A percentile compares a stretch with the other conserved stretches of the same genome.
Evolutionary conservation across 2,329 filamentous ascomycete species (phyloP).

Genomic region (Didymella segeticola): DNA sequence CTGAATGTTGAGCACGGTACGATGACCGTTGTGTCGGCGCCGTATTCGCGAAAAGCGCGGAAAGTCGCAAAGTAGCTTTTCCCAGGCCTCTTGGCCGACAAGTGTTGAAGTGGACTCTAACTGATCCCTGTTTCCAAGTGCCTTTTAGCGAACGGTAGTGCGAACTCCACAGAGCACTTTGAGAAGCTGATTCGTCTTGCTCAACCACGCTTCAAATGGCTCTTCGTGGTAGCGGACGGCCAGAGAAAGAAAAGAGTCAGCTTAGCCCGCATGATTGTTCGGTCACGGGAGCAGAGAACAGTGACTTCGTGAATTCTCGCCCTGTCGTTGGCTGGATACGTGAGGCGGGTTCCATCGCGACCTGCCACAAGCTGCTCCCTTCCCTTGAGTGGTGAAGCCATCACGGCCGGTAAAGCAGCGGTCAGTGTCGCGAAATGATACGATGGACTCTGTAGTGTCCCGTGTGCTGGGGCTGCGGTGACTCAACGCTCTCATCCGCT

Average conservation of each 20-base stretch:
- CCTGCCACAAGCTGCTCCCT: constrained; percentile 21
- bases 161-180: constrained; percentile 29
- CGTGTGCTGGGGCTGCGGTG: constrained; percentile 24
- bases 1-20: constrained; percentile 29
- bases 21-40: constrained; percentile 23
- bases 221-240: constrained; percentile 34
- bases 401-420: constrained; percentile 36
- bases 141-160: constrained; percentile 27
- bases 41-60: constrained; percentile 24
- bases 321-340: constrained; percentile 37
- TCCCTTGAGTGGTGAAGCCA: constrained; percentile 22
- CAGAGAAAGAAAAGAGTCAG: constrained; percentile 24
- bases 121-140: constrained; percentile 35
- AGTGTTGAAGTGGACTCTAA: constrained; percentile 24
- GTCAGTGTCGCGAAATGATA: constrained; percentile 23
- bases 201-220: constrained; percentile 25
- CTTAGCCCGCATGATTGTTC: constrained; percentile 36
- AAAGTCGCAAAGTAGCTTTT: constrained; percentile 18
- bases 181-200: constrained; percentile 40
- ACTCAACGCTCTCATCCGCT: constrained; percentile 26
- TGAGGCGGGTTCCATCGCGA: constrained; percentile 35
- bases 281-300: constrained; percentile 46
- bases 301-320: constrained; percentile 30
- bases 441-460: constrained; percentile 18
- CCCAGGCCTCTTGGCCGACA: constrained; percentile 26